These are phyloP conservation scores for Annona cherimola DNA, from an alignment of 164 flowering plant species.

Conservation along the genomic window DNA sequence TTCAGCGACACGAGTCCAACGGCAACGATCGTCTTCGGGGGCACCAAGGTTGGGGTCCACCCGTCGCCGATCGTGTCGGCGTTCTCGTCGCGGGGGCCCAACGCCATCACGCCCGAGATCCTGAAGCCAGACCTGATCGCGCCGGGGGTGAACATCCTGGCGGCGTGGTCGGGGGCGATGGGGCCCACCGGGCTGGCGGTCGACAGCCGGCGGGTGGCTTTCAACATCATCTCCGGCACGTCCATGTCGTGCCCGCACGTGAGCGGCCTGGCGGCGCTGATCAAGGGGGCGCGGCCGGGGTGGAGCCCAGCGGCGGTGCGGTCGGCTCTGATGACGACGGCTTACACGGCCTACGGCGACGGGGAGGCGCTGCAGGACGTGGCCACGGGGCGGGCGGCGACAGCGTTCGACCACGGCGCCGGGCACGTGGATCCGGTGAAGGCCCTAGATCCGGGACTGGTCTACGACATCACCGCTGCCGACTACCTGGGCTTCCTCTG, in stretches of 20 bases:
- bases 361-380: constrained; percentile 46
- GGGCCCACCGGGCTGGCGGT: constrained; percentile 53
- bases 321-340: constrained; percentile 88
- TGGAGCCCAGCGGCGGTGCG: constrained; percentile 83
- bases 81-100: constrained; percentile 84
- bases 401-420: constrained; percentile 75
- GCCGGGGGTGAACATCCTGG: constrained; percentile 84
- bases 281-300: constrained; percentile 66
- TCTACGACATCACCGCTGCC: constrained; percentile 55
- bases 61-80: constrained; percentile 81
- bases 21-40: constrained; percentile 45
- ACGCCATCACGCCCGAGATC: constrained; percentile 46
- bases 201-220: constrained; percentile 50
- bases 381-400: constrained; percentile 52
- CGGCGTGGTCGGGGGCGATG: constrained; percentile 65
- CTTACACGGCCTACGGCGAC: constrained; percentile 45
- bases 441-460: constrained; percentile 86
- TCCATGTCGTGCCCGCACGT: constrained; percentile 92
- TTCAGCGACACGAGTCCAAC: constrained; percentile 42
- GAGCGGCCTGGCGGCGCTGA: constrained; percentile 67
- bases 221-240: constrained; percentile 82
- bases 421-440: constrained; percentile 75
- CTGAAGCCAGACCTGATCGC: constrained; percentile 90
- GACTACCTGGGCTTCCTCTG: constrained; percentile 75
- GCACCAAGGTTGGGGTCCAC: constrained; percentile 53